Evolutionary conservation across 345 rosid genomes (phyloP), one percentile per base, ranked within the genome.

Genomic region (Hevea brasiliensis): DNA sequence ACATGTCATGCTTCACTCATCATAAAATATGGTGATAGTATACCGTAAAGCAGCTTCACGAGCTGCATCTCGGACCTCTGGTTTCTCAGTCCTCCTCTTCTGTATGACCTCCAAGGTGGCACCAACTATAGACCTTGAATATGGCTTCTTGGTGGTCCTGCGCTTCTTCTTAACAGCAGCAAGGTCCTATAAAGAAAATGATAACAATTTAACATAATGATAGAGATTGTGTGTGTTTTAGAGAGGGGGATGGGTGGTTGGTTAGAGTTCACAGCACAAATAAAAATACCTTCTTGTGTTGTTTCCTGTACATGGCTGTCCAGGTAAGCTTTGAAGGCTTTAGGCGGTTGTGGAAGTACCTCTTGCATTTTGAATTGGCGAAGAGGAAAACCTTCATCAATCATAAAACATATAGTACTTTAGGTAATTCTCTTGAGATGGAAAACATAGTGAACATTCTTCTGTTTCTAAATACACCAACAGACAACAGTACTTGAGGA

Each of bases 281-380:
- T 20, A 24, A 62, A 9, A 23, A 35, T 32, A 89, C 92, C 92
- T 89, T 90, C 79, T 90, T 88, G 72, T 88, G 92, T 48, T 90
- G 89, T 82, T 90, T 88, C 75, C 90, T 72, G 78, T 80, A 90
- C 90, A 90, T 87, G 60, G 90, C 87, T 0, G 95, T 90, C 90
- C 90, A 88, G 23, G 91, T 90, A 66, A 94, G 97, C 89, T 94
- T 92, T 0, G 97, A 94, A 0, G 97, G 98, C 92, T 92, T 94
- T 85, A 90, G 70, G 32, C 91, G 85, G 76, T 90, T 92, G 86
- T 92, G 97, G 84, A 95, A 92, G 77, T 95, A 92, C 85, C 94
- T 84, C 85, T 92, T 90, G 84, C 97, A 95, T 57, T 95, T 95
- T 0, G 99, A 92, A 80, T 92, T 95, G 32, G 79, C 76, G 57